Percentiles rank a stretch among this genome's conserved stretches.
These are phyloP conservation scores for Sporisorium sorghi DNA, from an alignment of 1,284 basidiomycete species.

Conservation along the genomic window DNA sequence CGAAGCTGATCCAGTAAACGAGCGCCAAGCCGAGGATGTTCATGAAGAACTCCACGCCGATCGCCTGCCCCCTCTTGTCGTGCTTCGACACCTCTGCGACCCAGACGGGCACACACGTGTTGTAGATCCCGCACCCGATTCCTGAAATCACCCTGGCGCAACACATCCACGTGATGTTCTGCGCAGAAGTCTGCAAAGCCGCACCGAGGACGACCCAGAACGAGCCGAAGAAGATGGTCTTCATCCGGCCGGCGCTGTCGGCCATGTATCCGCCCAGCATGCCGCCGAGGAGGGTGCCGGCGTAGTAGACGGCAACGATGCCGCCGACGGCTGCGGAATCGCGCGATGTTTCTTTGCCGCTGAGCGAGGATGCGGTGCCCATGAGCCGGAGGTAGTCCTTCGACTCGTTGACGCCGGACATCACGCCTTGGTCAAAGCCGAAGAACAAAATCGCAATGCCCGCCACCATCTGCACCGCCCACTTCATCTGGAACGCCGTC, in stretches of 20 bases:
- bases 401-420: constrained; percentile 35
- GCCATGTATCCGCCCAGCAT: constrained; percentile 30
- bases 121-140: no score
- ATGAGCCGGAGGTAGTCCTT: constrained; percentile 34
- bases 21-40: constrained; percentile 30
- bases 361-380: constrained; percentile 30
- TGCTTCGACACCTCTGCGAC: constrained; percentile 22
- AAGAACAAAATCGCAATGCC: constrained; percentile 37
- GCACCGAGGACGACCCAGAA: constrained; percentile 34
- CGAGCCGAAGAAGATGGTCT: constrained; percentile 33
- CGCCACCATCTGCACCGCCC: constrained; percentile 35
- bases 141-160: no score
- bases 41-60: constrained; percentile 28
- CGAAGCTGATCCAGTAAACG: constrained; percentile 35
- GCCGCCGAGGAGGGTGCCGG: constrained; percentile 31
- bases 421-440: constrained; percentile 38
- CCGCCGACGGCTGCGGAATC: constrained; percentile 27
- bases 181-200: constrained; percentile 19
- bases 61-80: constrained; percentile 24
- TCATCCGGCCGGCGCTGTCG: constrained; percentile 29
- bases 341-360: constrained; percentile 20
- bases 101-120: constrained; percentile 28
- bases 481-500: constrained; percentile 34
- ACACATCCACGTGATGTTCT: constrained; percentile 39
- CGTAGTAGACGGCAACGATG: constrained; percentile 29